Evolutionary conservation across 1,284 basidiomycete species (phyloP), one percentile per base, ranked within the genome.

Genomic region (Limonomyces culmigenus): DNA sequence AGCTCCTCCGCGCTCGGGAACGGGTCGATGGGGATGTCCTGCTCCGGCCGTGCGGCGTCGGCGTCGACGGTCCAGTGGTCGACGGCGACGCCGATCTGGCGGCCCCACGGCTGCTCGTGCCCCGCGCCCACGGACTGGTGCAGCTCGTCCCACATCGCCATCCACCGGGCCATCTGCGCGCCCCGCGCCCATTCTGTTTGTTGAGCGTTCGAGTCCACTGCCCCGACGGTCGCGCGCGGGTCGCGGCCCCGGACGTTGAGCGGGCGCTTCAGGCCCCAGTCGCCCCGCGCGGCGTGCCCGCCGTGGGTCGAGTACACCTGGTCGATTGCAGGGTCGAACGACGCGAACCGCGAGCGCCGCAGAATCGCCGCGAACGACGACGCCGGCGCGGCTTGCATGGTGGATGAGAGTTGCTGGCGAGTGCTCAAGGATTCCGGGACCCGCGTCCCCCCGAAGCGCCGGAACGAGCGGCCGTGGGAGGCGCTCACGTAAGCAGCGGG

Each of bases 211-310:
- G 76, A 70, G 47, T 86, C 81, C 48, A 79, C 66, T 46, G 59
- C 50, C 49, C 62, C 51, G 48, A 73, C 48, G 32, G 72, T 69
- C 38, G 85, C 68, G 46, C 63, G 67, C 5, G 70, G 67, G 42
- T 70, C 65, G 34, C 67, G 65, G 27, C 49, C 45, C 34, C 71
- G 68, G 38, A 78, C 54, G 5, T 75, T 58, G 16, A 85, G 65
- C 23, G 80, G 74, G 1, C 83, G 70, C 54, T 86, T 86, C 40
- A 85, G 58, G 25, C 81, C 81, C 65, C 70, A 86, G 53, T 84
- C 68, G 37, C 81, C 81, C 21, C 81, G 68, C 46, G 72, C 62
- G 2, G 74, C 69, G 47, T 78, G 63, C 27, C 74, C 75, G 32
- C 69, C 68, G 35, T 69, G 65, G 0, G 79, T 59, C 17, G 70